phyloP scores from a whole-genome alignment of 305 asterid genomes.

The Rubia balearica region DNA sequence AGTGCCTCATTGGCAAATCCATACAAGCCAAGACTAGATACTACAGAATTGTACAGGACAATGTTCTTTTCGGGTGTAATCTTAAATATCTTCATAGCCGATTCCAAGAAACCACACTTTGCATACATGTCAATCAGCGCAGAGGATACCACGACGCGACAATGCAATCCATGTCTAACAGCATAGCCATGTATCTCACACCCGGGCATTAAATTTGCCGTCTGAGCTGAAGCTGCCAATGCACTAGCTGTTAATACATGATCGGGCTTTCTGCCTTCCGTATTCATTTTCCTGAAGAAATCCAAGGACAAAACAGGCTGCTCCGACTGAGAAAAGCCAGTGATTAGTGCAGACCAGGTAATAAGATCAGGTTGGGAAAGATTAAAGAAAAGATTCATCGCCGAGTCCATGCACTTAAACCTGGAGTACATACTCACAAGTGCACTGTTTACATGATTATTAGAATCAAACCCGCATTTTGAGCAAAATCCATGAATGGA shows the following conservation, averaged over 20 bases:
- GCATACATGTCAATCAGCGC: slow-evolving; percentile 80
- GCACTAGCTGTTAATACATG: slow-evolving; percentile 41
- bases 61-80: slow-evolving; percentile 42
- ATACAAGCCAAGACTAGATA: slow-evolving; percentile 50
- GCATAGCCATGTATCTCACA: slow-evolving; percentile 64
- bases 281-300: slow-evolving; percentile 39
- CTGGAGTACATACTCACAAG: slow-evolving; percentile 63
- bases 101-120: slow-evolving; percentile 73
- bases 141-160: slow-evolving; percentile 49
- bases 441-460: slow-evolving; percentile 49
- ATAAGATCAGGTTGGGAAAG: slow-evolving; percentile 55
- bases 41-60: slow-evolving; percentile 51
- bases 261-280: slow-evolving; percentile 38
- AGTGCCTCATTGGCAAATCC: slow-evolving; percentile 59
- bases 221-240: slow-evolving; percentile 46
- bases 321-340: slow-evolving; percentile 47
- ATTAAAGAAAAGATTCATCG: slow-evolving; percentile 35
- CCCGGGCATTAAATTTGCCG: slow-evolving; percentile 46
- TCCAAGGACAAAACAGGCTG: slow-evolving; percentile 36
- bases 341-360: slow-evolving; percentile 67
- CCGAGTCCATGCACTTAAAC: slow-evolving; percentile 40
- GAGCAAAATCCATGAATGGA: slow-evolving; percentile 47
- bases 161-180: slow-evolving; percentile 34
- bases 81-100: slow-evolving; percentile 42
- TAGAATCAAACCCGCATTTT: slow-evolving; percentile 45